Evolutionary conservation across 2,329 filamentous ascomycete genomes (phyloP).

Genomic region (Aspergillus tamarii): DNA sequence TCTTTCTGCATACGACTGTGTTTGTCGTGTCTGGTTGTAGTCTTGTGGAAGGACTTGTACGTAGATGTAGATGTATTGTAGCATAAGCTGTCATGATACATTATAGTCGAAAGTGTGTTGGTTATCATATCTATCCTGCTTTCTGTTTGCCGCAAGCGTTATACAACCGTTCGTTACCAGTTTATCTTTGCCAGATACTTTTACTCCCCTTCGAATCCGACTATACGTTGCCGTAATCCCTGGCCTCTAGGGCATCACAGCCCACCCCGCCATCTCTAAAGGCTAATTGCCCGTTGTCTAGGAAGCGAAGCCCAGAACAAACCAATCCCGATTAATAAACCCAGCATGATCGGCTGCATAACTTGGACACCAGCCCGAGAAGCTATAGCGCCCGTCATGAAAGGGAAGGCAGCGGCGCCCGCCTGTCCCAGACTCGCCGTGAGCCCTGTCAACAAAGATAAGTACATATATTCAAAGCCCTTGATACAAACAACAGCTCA

Average conservation of each 20-base stretch:
- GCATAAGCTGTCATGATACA: neutral
- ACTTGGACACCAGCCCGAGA: conserved; percentile 28
- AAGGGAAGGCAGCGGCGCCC: conserved; percentile 29
- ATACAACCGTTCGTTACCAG: neutral
- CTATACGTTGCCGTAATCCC: neutral
- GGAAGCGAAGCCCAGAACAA: conserved; percentile 27
- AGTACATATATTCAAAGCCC: neutral
- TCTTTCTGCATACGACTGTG: neutral
- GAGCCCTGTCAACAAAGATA: conserved; percentile 20
- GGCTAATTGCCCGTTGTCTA: conserved; percentile 6
- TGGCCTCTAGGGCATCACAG: neutral
- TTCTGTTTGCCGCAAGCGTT: no score
- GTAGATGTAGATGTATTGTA: neutral
- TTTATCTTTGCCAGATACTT: neutral
- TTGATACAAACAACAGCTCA: conserved; percentile 8
- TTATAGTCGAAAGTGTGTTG: neutral
- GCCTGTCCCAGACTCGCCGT: conserved; percentile 27
- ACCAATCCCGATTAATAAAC: conserved; percentile 23
- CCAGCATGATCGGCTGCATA: conserved; percentile 29
- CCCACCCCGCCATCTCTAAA: neutral
- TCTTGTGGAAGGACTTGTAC: neutral
- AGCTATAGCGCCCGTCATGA: conserved; percentile 28
- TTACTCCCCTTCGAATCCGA: neutral
- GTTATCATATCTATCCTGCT: neutral
- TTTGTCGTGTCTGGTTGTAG: no score